Evolutionary conservation across 2,329 filamentous ascomycete genomes (phyloP).

Genomic region (Hymenoscyphus albidus): DNA sequence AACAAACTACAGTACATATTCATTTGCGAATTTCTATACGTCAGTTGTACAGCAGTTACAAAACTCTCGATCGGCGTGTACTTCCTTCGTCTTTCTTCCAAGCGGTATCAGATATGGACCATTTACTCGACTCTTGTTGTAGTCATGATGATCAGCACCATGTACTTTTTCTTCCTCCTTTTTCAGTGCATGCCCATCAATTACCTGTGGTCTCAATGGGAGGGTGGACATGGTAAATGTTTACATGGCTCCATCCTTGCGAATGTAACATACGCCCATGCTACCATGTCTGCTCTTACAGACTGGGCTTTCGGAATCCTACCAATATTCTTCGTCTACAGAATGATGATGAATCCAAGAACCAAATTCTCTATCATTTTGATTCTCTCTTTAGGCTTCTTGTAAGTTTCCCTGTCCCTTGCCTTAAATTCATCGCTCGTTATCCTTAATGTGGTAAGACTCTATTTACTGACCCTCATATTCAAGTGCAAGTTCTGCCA

Average conservation of each 20-base stretch:
- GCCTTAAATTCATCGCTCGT: not conserved
- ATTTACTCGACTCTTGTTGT: constrained; percentile 26
- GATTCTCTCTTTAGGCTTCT: constrained; percentile 37
- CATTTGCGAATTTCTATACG: constrained; percentile 33
- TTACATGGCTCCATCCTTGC: constrained; percentile 27
- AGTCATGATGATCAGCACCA: constrained; percentile 26
- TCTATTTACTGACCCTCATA: not conserved
- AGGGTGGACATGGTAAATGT: constrained; percentile 32
- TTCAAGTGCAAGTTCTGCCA: constrained; percentile 40
- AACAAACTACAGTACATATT: constrained; percentile 25
- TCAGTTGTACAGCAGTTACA: constrained; percentile 29
- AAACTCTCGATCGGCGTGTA: constrained; percentile 32
- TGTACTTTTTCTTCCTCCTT: constrained; percentile 32
- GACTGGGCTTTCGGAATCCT: constrained; percentile 33
- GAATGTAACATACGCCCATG: constrained; percentile 34
- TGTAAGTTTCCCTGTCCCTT: constrained; percentile 35
- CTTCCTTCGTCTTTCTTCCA: constrained; percentile 30
- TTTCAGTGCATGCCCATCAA: constrained; percentile 31
- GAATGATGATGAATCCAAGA: constrained; percentile 30
- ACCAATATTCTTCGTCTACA: constrained; percentile 32
- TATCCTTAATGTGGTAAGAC: not conserved
- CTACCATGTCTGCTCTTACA: constrained; percentile 28
- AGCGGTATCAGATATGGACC: constrained; percentile 26
- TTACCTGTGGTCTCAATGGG: constrained; percentile 38
- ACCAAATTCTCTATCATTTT: constrained; percentile 36